A percentile compares a stretch with the other conserved stretches of the same genome.
Conservation (phyloP, 345 rosid genomes). For the Eucalyptus victrix region DNA sequence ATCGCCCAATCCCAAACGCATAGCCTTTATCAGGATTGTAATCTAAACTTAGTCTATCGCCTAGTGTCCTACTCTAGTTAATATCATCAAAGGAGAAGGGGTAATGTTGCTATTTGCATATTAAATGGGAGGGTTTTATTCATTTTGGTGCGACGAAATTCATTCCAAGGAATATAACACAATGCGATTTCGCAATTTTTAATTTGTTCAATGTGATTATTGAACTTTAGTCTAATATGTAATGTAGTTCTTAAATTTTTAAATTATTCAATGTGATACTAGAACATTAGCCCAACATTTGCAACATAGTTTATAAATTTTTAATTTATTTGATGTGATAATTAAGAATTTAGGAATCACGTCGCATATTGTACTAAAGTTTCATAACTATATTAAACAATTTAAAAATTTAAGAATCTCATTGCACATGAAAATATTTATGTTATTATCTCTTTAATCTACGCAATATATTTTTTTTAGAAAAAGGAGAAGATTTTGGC, state of each 20-base stretch:
- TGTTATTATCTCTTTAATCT: background rate
- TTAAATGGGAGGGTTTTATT: background rate
- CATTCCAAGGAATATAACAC: background rate
- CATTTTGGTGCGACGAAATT: background rate
- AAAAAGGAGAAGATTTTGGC: background rate
- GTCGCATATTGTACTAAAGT: background rate
- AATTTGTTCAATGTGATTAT: background rate
- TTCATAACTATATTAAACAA: background rate
- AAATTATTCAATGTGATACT: background rate
- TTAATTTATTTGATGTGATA: background rate
- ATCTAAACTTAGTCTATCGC: background rate
- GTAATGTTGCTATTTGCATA: background rate
- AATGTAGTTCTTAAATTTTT: fast-evolving
- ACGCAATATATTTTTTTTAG: fast-evolving
- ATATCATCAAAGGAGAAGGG: background rate
- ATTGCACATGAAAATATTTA: background rate
- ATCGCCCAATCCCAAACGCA: background rate
- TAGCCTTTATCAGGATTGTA: background rate
- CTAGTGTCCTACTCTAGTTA: background rate
- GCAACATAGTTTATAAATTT: fast-evolving
- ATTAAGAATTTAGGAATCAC: background rate
- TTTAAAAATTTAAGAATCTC: background rate
- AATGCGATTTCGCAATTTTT: fast-evolving
- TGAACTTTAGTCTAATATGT: fast-evolving
- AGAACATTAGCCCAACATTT: too few species aligned